Conservation (phyloP, 1,139 yeast genomes). For the Geotrichum klebahnii region DNA sequence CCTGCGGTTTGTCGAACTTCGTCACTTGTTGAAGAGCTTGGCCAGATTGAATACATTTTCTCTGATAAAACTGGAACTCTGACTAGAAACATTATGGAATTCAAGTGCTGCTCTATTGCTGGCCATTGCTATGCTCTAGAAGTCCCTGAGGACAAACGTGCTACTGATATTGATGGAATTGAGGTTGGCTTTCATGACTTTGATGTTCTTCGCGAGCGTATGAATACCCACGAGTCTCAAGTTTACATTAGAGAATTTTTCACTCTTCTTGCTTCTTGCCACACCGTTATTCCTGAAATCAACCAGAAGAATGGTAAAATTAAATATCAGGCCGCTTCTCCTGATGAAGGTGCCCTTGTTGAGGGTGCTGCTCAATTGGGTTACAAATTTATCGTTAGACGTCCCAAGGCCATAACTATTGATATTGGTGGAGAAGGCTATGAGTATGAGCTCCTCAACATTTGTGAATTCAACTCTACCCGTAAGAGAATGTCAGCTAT, state of each 20-base stretch:
- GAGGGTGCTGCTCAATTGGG: conserved; percentile 93
- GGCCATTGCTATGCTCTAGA: conserved; percentile 85
- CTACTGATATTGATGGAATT: conserved; percentile 67
- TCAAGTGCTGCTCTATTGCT: conserved; percentile 88
- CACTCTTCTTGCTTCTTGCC: conserved; percentile 85
- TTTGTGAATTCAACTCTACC: conserved; percentile 95
- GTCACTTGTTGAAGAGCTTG: conserved; percentile 89
- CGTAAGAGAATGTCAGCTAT: conserved; percentile 97
- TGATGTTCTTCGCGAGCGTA: conserved; percentile 55
- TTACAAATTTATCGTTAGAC: conserved; percentile 75
- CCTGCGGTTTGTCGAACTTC: conserved; percentile 96
- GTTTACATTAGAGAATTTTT: conserved; percentile 76
- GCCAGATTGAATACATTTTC: conserved; percentile 91
- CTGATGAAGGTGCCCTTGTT: conserved; percentile 97
- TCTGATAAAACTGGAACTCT: conserved; percentile 96
- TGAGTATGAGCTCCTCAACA: conserved; percentile 74
- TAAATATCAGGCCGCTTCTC: conserved; percentile 97
- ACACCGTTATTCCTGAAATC: conserved; percentile 92
- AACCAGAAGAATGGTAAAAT: conserved; percentile 48
- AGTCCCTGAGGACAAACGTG: conserved; percentile 85
- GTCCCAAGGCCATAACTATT: conserved; percentile 77
- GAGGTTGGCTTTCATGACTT: conserved; percentile 79
- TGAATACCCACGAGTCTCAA: conserved; percentile 48
- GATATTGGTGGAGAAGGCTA: conserved; percentile 48
- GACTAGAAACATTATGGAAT: conserved; percentile 94